Conservation (phyloP, 2,329 filamentous ascomycete species). For the Xylariomycetidae sp. region DNA sequence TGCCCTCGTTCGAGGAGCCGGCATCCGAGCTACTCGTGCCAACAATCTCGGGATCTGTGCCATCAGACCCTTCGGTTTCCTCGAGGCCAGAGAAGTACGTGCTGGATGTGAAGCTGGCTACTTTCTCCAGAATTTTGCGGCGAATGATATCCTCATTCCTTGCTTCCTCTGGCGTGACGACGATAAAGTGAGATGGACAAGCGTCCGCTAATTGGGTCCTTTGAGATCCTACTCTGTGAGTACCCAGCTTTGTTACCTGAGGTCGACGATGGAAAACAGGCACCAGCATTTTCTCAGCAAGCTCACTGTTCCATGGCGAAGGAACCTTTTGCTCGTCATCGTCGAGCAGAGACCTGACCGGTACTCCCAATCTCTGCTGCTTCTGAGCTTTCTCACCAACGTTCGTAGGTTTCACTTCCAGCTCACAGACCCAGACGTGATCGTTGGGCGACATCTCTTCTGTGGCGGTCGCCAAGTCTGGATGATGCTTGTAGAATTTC, state of each 20-base stretch:
- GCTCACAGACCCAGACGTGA: constrained; percentile 66
- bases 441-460: constrained; percentile 68
- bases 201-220: constrained; percentile 27
- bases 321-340: constrained; percentile 28
- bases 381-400: constrained; percentile 48
- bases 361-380: constrained; percentile 33
- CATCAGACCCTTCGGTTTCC: constrained; percentile 44
- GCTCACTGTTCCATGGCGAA: constrained; percentile 52
- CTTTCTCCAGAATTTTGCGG: constrained; percentile 72
- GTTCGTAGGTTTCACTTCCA: constrained; percentile 77
- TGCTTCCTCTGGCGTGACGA: constrained; percentile 70
- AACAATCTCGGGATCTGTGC: constrained; percentile 63
- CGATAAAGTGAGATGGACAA: constrained; percentile 61
- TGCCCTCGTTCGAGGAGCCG: constrained; percentile 63
- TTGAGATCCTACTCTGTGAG: constrained; percentile 23
- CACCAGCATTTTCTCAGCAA: constrained; percentile 64
- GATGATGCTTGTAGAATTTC: constrained; percentile 83
- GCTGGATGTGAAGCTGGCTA: constrained; percentile 72
- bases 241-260: too few species aligned
- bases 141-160: constrained; percentile 64
- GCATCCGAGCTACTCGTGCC: constrained; percentile 58
- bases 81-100: constrained; percentile 53
- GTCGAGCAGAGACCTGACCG: constrained; percentile 44
- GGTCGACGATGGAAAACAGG: constrained; percentile 62
- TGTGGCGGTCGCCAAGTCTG: constrained; percentile 61